Percentiles rank a stretch among this genome's conserved stretches.
These are phyloP conservation scores for Thamnidium elegans DNA, from an alignment of 192 early-diverging fungal species.

Conservation along the genomic window DNA sequence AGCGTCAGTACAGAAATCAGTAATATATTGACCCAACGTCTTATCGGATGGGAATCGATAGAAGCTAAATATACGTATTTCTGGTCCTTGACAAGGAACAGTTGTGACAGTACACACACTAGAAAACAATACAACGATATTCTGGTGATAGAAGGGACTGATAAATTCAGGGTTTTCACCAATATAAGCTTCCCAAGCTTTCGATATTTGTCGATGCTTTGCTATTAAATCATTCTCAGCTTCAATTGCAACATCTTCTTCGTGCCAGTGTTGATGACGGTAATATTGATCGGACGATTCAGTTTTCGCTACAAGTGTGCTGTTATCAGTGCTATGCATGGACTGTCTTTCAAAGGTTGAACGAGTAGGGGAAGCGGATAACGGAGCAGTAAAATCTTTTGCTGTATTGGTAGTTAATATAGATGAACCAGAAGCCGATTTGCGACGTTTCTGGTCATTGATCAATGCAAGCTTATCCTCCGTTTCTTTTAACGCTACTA, in stretches of 20 bases:
- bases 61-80: slow-evolving; percentile 77
- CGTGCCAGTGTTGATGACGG: neutral
- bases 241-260: slow-evolving; percentile 22
- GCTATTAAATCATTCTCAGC: slow-evolving; percentile 40
- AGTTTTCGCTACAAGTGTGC: too few species aligned
- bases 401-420: neutral
- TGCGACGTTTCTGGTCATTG: slow-evolving; percentile 22
- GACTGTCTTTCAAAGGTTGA: slow-evolving; percentile 29
- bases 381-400: neutral
- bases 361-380: slow-evolving; percentile 18
- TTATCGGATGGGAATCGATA: slow-evolving; percentile 78
- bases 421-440: neutral
- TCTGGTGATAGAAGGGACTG: slow-evolving; percentile 72
- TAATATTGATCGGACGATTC: too few species aligned
- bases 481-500: slow-evolving; percentile 60
- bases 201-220: slow-evolving; percentile 40
- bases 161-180: slow-evolving; percentile 58
- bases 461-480: slow-evolving; percentile 47
- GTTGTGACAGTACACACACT: slow-evolving; percentile 60
- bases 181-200: slow-evolving; percentile 55
- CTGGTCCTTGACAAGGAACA: slow-evolving; percentile 66
- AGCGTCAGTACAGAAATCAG: slow-evolving; percentile 75
- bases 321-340: neutral
- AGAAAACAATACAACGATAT: slow-evolving; percentile 70
- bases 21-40: slow-evolving; percentile 85